Conservation (phyloP, 2,329 filamentous ascomycete species). For the Simplicillium aogashimaense region DNA sequence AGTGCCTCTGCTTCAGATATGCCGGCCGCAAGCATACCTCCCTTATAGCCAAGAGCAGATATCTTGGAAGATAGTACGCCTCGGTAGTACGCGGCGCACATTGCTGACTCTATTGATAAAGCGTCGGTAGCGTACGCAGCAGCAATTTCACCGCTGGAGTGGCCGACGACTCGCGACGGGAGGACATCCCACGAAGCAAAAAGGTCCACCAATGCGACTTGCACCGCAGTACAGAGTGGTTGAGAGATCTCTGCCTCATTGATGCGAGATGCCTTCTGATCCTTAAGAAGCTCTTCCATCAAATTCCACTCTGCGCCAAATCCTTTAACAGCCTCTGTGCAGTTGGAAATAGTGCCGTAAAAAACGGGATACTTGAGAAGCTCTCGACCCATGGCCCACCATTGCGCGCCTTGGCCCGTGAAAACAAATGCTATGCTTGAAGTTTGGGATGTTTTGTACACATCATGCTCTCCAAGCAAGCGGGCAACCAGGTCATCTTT, state of each 20-base stretch:
- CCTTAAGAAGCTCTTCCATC: neutral
- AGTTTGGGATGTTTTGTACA: conserved; percentile 7
- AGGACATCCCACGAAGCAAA: neutral
- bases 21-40: neutral
- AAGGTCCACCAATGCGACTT: neutral
- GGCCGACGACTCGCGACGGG: neutral
- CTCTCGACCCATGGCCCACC: conserved; percentile 18
- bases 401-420: conserved; percentile 23
- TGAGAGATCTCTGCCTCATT: neutral
- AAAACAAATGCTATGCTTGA: conserved; percentile 14
- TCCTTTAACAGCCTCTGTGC: conserved; percentile 5
- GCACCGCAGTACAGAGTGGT: neutral
- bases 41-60: neutral
- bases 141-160: neutral
- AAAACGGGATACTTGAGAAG: conserved; percentile 13
- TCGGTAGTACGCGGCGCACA: neutral
- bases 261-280: neutral
- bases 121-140: neutral
- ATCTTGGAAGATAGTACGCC: neutral
- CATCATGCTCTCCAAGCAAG: too few relatives aligned
- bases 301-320: neutral
- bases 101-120: neutral
- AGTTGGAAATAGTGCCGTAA: conserved; percentile 3
- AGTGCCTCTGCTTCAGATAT: neutral
- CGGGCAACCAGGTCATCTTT: too few relatives aligned